Conservation (phyloP, 805 yeast species). For the Torulaspora delbrueckii region DNA sequence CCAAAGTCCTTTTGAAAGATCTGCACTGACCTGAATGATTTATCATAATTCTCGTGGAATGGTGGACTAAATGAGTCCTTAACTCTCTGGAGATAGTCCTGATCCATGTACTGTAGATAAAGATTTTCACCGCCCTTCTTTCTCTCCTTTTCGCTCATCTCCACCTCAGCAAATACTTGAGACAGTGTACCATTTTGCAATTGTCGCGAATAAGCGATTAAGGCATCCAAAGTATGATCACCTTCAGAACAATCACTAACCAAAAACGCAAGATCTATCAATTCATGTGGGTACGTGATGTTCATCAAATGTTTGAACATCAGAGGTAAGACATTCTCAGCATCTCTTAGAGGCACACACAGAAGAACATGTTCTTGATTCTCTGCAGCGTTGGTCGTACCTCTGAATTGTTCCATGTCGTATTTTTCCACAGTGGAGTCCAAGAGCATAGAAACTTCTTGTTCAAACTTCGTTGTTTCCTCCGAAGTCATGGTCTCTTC, state of each 20-base stretch:
- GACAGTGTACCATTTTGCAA: slow-evolving; percentile 68
- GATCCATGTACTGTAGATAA: slow-evolving; percentile 66
- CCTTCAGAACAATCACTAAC: slow-evolving; percentile 72
- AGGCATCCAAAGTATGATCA: slow-evolving; percentile 61
- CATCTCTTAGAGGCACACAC: slow-evolving; percentile 73
- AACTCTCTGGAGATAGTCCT: slow-evolving; percentile 53
- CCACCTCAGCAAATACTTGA: slow-evolving; percentile 33
- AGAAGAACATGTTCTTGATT: slow-evolving; percentile 62
- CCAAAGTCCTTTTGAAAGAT: slow-evolving; percentile 82
- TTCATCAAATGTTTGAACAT: slow-evolving; percentile 85
- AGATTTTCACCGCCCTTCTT: slow-evolving; percentile 56
- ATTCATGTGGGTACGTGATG: slow-evolving; percentile 73
- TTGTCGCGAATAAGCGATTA: slow-evolving; percentile 59
- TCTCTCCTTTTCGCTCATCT: slow-evolving; percentile 36
- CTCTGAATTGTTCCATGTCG: slow-evolving; percentile 56
- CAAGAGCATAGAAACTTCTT: slow-evolving; percentile 38
- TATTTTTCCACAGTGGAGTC: slow-evolving; percentile 52
- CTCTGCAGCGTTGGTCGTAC: slow-evolving; percentile 45
- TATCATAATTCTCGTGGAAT: slow-evolving; percentile 54
- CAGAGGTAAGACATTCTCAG: slow-evolving; percentile 69
- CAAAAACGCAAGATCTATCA: slow-evolving; percentile 74
- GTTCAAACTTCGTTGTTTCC: slow-evolving; percentile 27
- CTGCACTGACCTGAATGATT: slow-evolving; percentile 73
- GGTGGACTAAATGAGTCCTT: slow-evolving; percentile 60
- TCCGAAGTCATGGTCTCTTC: slow-evolving; percentile 29